These are phyloP conservation scores for Aspergillus versicolor DNA, from an alignment of 2,329 filamentous ascomycete genomes.

Conservation along the genomic window DNA sequence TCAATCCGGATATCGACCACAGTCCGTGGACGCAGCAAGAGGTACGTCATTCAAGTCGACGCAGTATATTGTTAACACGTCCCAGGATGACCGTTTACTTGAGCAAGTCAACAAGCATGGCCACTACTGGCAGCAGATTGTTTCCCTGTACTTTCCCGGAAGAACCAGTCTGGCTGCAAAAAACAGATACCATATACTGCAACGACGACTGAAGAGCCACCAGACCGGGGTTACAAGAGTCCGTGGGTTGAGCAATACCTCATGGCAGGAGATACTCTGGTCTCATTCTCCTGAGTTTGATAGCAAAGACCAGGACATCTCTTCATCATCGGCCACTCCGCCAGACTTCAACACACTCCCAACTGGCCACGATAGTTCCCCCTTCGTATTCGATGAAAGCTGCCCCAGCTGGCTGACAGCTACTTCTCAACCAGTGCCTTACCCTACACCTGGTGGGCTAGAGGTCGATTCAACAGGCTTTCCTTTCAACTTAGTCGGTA, in stretches of 20 bases:
- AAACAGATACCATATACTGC: constrained; percentile 5
- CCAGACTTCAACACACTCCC: background rate
- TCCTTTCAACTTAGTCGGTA: background rate
- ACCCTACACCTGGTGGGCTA: background rate
- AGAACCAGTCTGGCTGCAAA: constrained; percentile 4
- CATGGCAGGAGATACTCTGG: background rate
- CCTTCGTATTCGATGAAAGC: background rate
- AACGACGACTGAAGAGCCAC: background rate
- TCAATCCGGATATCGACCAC: constrained; percentile 7
- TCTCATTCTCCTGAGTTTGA: background rate
- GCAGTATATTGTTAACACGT: background rate
- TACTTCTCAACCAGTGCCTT: background rate
- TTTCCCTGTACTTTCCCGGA: background rate
- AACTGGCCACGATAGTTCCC: background rate
- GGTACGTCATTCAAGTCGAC: background rate
- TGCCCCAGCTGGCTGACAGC: background rate
- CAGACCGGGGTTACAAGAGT: background rate
- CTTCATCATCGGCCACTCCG: background rate
- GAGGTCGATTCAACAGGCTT: background rate
- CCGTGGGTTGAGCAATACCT: background rate
- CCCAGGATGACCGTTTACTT: background rate
- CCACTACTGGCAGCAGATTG: constrained; percentile 10
- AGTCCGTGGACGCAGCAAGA: constrained; percentile 6
- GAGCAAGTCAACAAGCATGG: constrained; percentile 3
- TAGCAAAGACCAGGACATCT: background rate